Percentiles rank a stretch among this genome's conserved stretches.
phyloP scores from a whole-genome alignment of 1,284 basidiomycete species.

The Tilletia caries region DNA sequence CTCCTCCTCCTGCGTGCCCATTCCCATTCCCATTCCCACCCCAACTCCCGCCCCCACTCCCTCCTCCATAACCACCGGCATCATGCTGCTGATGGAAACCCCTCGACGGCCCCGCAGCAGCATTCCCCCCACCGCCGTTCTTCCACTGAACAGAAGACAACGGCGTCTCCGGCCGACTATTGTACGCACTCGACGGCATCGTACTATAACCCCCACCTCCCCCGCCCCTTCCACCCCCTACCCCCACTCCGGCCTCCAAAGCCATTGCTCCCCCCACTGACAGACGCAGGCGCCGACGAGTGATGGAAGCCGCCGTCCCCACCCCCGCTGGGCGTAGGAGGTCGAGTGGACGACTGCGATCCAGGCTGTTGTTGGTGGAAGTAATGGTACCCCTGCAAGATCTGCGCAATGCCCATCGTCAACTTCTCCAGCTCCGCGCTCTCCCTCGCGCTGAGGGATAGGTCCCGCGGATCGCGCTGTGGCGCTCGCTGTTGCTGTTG shows the following conservation, averaged over 20 bases:
- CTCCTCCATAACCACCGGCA: background rate
- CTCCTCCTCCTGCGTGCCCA: background rate
- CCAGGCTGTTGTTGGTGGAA: background rate
- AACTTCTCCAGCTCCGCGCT: slow-evolving; percentile 43
- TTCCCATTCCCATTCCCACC: background rate
- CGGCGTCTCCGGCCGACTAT: slow-evolving; percentile 7
- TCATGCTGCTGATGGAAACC: background rate
- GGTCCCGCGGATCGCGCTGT: slow-evolving; percentile 27
- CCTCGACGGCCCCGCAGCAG: background rate
- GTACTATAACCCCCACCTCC: slow-evolving; percentile 1
- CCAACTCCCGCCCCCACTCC: background rate
- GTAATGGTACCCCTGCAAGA: slow-evolving; percentile 36
- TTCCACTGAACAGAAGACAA: background rate
- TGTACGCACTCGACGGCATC: slow-evolving; percentile 11
- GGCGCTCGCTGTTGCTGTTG: too few species aligned
- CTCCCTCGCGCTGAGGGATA: slow-evolving; percentile 38
- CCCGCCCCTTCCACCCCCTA: background rate
- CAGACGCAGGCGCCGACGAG: background rate
- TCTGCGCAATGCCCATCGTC: slow-evolving; percentile 37
- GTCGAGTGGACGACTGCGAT: background rate
- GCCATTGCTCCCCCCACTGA: background rate
- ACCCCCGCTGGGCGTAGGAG: background rate
- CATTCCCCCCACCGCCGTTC: background rate
- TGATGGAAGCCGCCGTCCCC: too few species aligned
- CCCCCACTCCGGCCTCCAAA: too few species aligned